Conservation (phyloP, 345 rosid species). For the Anastatica hierochuntica region DNA sequence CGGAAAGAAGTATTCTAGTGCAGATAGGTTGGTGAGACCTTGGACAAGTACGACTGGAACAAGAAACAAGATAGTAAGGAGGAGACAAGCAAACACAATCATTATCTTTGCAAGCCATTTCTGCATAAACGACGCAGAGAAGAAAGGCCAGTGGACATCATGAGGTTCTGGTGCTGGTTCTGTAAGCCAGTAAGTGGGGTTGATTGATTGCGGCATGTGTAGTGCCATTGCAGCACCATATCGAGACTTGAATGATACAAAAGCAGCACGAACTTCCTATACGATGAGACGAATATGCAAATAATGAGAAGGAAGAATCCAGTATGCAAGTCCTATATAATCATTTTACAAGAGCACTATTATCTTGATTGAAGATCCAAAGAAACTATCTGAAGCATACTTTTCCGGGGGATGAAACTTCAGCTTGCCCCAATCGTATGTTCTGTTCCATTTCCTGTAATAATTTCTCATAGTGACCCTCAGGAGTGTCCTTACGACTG, state of each 20-base stretch:
- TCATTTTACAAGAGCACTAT: neutral
- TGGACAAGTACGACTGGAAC: slow-evolving; percentile 86
- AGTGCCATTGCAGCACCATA: slow-evolving; percentile 75
- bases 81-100: slow-evolving; percentile 55
- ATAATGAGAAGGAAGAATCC: too few species aligned
- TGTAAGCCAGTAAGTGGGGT: slow-evolving; percentile 79
- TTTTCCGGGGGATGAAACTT: slow-evolving; percentile 45
- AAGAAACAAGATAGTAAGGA: slow-evolving; percentile 74
- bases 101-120: slow-evolving; percentile 74
- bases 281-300: slow-evolving; percentile 18
- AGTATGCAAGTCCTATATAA: too few species aligned
- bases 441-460: slow-evolving; percentile 58
- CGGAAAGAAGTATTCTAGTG: slow-evolving; percentile 72
- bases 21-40: slow-evolving; percentile 83
- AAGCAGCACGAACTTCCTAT: slow-evolving; percentile 88
- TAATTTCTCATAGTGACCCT: slow-evolving; percentile 61
- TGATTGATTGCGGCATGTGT: slow-evolving; percentile 64
- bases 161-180: slow-evolving; percentile 86
- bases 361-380: neutral
- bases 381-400: slow-evolving; percentile 28
- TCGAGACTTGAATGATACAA: slow-evolving; percentile 87
- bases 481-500: slow-evolving; percentile 41
- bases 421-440: slow-evolving; percentile 59
- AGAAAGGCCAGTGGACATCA: slow-evolving; percentile 95
- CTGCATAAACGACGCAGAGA: slow-evolving; percentile 73